Evolutionary conservation across 1,284 basidiomycete species (phyloP), one percentile per base, ranked within the genome.

Genomic region (Sphaerobolus stellatus): DNA sequence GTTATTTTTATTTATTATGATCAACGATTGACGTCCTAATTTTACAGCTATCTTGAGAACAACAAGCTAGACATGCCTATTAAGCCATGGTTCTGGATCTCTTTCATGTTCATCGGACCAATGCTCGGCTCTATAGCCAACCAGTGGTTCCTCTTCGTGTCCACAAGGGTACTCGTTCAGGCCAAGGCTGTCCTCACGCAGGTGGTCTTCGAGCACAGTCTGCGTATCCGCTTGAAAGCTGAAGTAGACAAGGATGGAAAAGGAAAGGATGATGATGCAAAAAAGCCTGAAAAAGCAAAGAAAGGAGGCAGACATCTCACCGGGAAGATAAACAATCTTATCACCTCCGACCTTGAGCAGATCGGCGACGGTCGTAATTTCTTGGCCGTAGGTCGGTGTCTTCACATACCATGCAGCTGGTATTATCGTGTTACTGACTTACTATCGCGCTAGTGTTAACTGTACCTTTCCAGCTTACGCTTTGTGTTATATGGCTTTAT

Each of bases 151-250:
- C 8, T 36, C 18, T 14, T 27, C 5, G 44, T 30, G 29, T 7
- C 34, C n/a, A 18, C 7, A 48, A 31, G 5, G 3, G 13, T n/a
- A 1, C 25, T 27, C 30, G 80, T 84, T 14, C 78, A 79, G 41
- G 64, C 70, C 7, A 83, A 90, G 64, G 77, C 77, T 2, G 77
- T 91, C 50, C 71, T 90, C 50, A 88, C 86, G 0, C 80, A 88
- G 60, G 75, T 89, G 4, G 69, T 90, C 5, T 88, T 89, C 62
- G 83, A 88, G 56, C 87, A 89, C 60, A 74, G 85, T 2, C 72
- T 89, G 4, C 78, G 86, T 33, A 81, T 89, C 38, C 77, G 87
- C 18, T 76, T 88, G 69, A 83, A 82, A 61, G 76, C 80, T 2
- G 78, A 81, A n/a, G 49, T 63, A 2, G 64, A 67, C 25, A 56